Percentiles rank a stretch among this genome's conserved stretches.
Evolutionary conservation across 495 filamentous ascomycete genomes (phyloP).

Genomic region (Aspergillus kassunensis): DNA sequence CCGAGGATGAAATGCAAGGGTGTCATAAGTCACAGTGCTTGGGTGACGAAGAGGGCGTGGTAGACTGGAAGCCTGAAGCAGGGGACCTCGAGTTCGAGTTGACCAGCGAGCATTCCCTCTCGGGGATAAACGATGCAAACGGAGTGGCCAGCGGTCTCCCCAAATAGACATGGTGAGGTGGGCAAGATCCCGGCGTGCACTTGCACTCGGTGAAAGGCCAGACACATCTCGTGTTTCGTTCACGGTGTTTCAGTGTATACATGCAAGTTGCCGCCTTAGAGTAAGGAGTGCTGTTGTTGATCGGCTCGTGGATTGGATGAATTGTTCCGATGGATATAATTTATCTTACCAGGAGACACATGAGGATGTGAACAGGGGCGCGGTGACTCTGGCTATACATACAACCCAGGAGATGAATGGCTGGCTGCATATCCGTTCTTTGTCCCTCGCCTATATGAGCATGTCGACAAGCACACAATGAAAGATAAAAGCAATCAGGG

Average conservation of each 20-base stretch:
- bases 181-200: not conserved
- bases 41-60: not conserved
- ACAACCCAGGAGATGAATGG: not conserved
- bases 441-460: not conserved
- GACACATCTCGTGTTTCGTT: not conserved
- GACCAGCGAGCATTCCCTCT: not conserved
- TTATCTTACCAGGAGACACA: not conserved
- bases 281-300: not conserved
- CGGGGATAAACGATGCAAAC: not conserved
- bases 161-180: not conserved
- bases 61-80: not conserved
- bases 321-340: not conserved
- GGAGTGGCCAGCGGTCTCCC: not conserved
- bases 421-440: not conserved
- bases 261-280: not conserved
- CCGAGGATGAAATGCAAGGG: not conserved
- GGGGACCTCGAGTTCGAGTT: not conserved
- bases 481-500: not conserved
- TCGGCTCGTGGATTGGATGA: not conserved
- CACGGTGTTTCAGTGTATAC: not conserved
- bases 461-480: no score
- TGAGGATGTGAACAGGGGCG: not conserved
- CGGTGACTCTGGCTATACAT: no score
- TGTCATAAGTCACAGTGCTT: constrained; percentile 1
- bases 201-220: no score